Evolutionary conservation across 2,329 filamentous ascomycete species (phyloP), one percentile per base, ranked within the genome.

Genomic region (Aspergillus uvarum): DNA sequence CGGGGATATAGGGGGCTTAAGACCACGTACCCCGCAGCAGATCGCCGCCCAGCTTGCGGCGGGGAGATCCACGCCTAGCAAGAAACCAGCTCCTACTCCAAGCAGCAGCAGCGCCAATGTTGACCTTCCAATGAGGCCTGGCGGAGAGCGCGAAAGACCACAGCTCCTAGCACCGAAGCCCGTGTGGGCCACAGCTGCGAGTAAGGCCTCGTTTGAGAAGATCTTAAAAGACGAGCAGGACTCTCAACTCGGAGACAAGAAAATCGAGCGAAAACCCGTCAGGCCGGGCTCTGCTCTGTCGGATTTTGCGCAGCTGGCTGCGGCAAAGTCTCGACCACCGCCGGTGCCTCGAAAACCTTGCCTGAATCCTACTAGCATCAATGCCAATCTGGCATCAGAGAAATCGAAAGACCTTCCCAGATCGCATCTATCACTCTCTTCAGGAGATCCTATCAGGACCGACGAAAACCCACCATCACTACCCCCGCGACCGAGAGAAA

Each of bases 41-140:
- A 70, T 76, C 51, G 75, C 76, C 49, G 73, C 75, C 21, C 69
- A 72, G 50, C 64, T 76, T 24, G 74, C 76, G 31, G 72, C 69
- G 5, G 68, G 67, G 59, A 70, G 67, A 60, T 72, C 72, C 32
- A 60, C 58, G 11, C 65, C 66, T 31, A 62, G 60, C 29, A 57
- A 55, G 51, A 67, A 67, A 44, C 49, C 59, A 48, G 14, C 59
- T 12, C 42, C 60, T n/a, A 29, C 50, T 19, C 35, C 51, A n/a
- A 47, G 24, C 16, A 47, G 29, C 16, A 53, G 49, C 51, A 53
- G 49, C 24, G 32, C 58, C 50, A 26, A 59, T 44, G 19, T 47
- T 50, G 44, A 59, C 49, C 44, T 14, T 50, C 63, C n/a, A 64
- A 59, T 44, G 14, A 44, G 38, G 26, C 54, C 60, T 38, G 56